Evolutionary conservation across 106 monocot species (phyloP).

Genomic region (Allium cepa): DNA sequence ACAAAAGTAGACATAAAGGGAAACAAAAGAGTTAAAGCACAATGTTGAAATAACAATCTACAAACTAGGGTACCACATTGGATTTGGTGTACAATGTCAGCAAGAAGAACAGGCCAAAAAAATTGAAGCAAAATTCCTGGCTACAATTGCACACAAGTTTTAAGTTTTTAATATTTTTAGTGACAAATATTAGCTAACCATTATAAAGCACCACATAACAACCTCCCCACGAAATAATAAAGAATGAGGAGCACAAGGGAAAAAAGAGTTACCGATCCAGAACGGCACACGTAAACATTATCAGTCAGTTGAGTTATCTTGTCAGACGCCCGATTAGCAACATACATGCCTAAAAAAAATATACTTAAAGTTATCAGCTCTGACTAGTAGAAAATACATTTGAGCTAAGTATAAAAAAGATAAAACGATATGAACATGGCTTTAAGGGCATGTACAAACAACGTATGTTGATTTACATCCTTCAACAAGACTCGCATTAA

Average conservation of each 20-base stretch:
- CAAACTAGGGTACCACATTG: no score
- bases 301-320: slow-evolving; percentile 27
- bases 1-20: no score
- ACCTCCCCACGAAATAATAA: neutral
- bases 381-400: neutral
- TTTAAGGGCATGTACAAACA: no score
- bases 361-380: neutral
- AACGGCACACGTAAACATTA: slow-evolving; percentile 30
- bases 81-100: no score
- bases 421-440: no score
- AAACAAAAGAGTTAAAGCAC: no score
- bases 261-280: slow-evolving; percentile 20
- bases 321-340: slow-evolving; percentile 27
- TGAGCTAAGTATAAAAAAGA: neutral
- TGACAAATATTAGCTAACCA: neutral
- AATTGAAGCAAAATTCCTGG: no score
- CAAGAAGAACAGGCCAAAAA: no score
- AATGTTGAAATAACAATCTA: no score
- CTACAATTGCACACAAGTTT: no score
- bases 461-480: neutral
- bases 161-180: neutral
- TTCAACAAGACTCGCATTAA: neutral
- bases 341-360: slow-evolving; percentile 23
- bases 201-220: neutral
- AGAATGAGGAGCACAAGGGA: neutral